phyloP scores from a whole-genome alignment of 2,329 filamentous ascomycete genomes.

The Paramyrothecium sp. region DNA sequence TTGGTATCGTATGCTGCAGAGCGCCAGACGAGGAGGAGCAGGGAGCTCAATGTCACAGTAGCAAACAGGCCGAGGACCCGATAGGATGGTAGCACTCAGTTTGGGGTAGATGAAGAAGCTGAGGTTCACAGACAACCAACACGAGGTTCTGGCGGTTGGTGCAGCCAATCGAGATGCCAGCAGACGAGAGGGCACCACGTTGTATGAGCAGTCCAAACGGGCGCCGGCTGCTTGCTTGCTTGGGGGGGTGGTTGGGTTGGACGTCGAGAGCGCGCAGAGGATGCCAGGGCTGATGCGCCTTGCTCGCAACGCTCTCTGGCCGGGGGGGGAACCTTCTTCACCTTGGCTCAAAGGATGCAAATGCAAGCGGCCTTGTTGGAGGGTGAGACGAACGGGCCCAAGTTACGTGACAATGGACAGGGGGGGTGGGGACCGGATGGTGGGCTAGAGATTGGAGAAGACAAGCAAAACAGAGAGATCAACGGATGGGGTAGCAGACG shows the following conservation, averaged over 20 bases:
- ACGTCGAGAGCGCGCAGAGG: no score
- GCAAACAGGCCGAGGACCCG: background rate
- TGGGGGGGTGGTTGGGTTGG: no score
- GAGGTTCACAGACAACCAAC: background rate
- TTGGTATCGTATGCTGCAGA: no score
- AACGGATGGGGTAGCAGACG: background rate
- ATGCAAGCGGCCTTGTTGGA: background rate
- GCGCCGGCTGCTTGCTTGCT: no score
- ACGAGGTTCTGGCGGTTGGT: background rate
- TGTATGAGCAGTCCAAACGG: no score
- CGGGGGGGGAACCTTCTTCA: no score
- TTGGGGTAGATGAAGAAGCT: background rate
- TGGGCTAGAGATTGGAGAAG: background rate
- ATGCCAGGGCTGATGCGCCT: background rate
- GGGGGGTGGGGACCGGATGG: background rate
- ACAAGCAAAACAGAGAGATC: background rate
- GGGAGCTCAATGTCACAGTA: background rate
- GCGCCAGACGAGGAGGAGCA: no score
- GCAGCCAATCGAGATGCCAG: no score
- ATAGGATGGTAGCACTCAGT: background rate
- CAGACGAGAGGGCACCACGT: no score
- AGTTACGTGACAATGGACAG: background rate
- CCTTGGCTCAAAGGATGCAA: background rate
- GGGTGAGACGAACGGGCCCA: background rate
- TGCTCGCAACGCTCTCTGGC: no score